phyloP scores from a whole-genome alignment of 768 basidiomycete genomes.

The Suillus subaureus region DNA sequence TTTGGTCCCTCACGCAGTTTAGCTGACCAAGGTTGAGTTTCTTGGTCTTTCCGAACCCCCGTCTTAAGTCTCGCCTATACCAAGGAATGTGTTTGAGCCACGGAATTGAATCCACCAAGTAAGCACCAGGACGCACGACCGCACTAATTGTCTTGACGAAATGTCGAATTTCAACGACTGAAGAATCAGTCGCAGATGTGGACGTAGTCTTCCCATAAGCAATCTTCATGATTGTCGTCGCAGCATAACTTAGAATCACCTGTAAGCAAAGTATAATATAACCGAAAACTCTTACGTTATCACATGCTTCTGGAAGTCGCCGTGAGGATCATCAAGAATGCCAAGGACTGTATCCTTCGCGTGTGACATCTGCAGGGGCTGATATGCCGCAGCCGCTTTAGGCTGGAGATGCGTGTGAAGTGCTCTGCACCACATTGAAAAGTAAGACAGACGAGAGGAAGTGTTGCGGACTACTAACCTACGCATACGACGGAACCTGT shows the following conservation, averaged over 20 bases:
- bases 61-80: background rate
- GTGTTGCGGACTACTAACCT: background rate
- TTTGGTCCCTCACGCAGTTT: background rate
- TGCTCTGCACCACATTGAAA: background rate
- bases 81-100: background rate
- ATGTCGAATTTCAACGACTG: background rate
- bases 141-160: background rate
- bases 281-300: background rate
- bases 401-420: background rate
- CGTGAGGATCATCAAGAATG: background rate
- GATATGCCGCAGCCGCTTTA: background rate
- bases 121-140: background rate
- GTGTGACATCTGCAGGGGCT: background rate
- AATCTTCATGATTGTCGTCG: background rate
- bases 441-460: background rate
- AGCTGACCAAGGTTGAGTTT: background rate
- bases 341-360: background rate
- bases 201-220: background rate
- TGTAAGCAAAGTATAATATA: background rate
- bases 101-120: background rate
- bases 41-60: background rate
- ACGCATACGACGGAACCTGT: background rate
- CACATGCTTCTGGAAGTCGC: background rate
- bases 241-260: background rate
- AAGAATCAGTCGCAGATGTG: background rate